Evolutionary conservation across 768 basidiomycete species (phyloP), one percentile per base, ranked within the genome.

Genomic region (Pleurotus cornucopiae): DNA sequence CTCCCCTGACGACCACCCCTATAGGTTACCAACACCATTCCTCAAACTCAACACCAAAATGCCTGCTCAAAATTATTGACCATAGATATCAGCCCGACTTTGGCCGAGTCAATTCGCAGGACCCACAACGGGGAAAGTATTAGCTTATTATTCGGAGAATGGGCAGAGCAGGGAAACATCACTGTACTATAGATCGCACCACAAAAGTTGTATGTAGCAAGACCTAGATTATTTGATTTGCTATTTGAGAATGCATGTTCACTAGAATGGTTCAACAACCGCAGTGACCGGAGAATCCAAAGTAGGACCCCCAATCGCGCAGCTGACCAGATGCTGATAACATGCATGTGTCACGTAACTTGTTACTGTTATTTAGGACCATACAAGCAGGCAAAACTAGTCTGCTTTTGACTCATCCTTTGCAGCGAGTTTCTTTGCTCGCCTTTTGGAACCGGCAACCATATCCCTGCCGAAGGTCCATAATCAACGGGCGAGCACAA

Each of bases 41-140:
- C 94, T 14, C 94, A 97, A 77, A 78, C 67, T 47, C 77, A 85
- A 54, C 86, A 94, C 62, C 75, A 81, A 62, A 71, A 63, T 2
- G 65, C 68, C 30, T 86, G 86, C 64, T 76, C 82, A 34, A 98
- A 97, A 69, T 77, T 99, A 54, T 82, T 89, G 62, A 87, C 89
- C 6, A 84, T 99, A 63, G 97, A 99, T 71, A 83, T 98, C 64
- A 90, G 87, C 66, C 83, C 91, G 23, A 92, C 91, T 38, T 86
- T 99, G 61, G 91, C 97, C 4, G 97, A 99, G 76, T 94, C 91
- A 62, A 97, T 99, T 55, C 86, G 97, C 41, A 80, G 96, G 58
- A 94, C 91, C 2, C 93, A 95, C 69, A 95, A 95, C 59, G 93
- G 94, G 56, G 93, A 95, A 73, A 93, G 91, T 59, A 94, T 95